Evolutionary conservation across 2,329 filamentous ascomycete species (phyloP).

Genomic region (Aspergillus eucalypticola): DNA sequence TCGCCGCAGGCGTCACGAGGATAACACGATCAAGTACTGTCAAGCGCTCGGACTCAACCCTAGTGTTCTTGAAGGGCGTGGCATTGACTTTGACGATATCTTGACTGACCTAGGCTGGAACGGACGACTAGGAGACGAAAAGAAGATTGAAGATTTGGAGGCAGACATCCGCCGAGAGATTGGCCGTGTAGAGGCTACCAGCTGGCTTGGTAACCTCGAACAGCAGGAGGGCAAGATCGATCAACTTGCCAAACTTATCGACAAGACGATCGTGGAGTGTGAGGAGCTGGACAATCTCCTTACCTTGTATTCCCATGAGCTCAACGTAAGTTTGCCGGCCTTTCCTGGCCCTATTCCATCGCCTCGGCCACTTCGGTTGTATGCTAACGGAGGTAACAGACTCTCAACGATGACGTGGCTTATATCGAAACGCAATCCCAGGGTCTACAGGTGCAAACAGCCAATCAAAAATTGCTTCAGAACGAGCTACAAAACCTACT

Average conservation of each 20-base stretch:
- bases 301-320: slow-evolving; percentile 90
- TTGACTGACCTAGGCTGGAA: slow-evolving; percentile 89
- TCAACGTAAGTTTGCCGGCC: slow-evolving; percentile 65
- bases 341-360: not conserved
- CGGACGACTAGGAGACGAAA: slow-evolving; percentile 70
- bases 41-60: slow-evolving; percentile 76
- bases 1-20: slow-evolving; percentile 63
- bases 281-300: slow-evolving; percentile 93
- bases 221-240: slow-evolving; percentile 89
- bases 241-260: slow-evolving; percentile 80
- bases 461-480: slow-evolving; percentile 92
- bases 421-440: slow-evolving; percentile 98
- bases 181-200: slow-evolving; percentile 85
- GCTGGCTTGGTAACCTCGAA: slow-evolving; percentile 80
- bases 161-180: slow-evolving; percentile 82
- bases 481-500: slow-evolving; percentile 87
- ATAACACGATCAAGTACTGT: slow-evolving; percentile 78
- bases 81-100: slow-evolving; percentile 77
- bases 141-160: slow-evolving; percentile 78
- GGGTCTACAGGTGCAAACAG: slow-evolving; percentile 92
- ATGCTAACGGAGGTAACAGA: slow-evolving; percentile 55
- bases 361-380: not conserved
- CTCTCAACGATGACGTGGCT: slow-evolving; percentile 89
- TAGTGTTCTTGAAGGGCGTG: slow-evolving; percentile 71
- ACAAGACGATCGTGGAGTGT: slow-evolving; percentile 88